Percentiles rank a stretch among this genome's conserved stretches.
These are phyloP conservation scores for Elsinoe australis DNA, from an alignment of 2,329 filamentous ascomycete genomes.

Conservation along the genomic window DNA sequence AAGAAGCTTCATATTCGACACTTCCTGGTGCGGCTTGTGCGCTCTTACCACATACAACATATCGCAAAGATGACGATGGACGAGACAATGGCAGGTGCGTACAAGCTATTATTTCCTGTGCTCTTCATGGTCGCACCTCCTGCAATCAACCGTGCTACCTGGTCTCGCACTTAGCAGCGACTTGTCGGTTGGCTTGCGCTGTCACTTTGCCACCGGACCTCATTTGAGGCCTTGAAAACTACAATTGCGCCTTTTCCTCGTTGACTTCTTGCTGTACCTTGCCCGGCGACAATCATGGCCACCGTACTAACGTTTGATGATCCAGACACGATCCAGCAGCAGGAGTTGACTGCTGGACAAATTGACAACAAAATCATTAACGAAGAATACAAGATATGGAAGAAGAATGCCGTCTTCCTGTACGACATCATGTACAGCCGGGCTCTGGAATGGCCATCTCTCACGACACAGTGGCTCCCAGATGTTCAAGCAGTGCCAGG, in stretches of 20 bases:
- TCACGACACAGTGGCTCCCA: slow-evolving; percentile 97
- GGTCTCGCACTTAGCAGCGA: too few species aligned
- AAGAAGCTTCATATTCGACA: too few species aligned
- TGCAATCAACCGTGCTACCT: neutral
- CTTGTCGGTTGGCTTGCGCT: too few species aligned
- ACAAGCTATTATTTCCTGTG: too few species aligned
- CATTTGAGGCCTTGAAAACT: too few species aligned
- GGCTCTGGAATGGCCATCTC: slow-evolving; percentile 91
- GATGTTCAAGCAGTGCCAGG: slow-evolving; percentile 80
- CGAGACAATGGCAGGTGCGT: slow-evolving; percentile 11
- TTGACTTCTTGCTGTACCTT: neutral
- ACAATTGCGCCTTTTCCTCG: neutral
- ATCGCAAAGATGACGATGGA: slow-evolving; percentile 6
- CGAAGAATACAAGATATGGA: slow-evolving; percentile 99
- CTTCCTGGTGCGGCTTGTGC: too few species aligned
- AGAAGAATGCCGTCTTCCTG: slow-evolving; percentile 97
- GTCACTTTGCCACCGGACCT: too few species aligned
- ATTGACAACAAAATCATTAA: slow-evolving; percentile 83
- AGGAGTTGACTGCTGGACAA: slow-evolving; percentile 17
- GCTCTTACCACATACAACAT: too few species aligned
- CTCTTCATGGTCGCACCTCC: neutral
- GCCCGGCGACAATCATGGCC: neutral
- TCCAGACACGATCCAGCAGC: slow-evolving; percentile 29
- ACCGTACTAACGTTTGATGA: slow-evolving; percentile 5
- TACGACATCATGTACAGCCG: slow-evolving; percentile 97